phyloP scores from a whole-genome alignment of 495 filamentous ascomycete species.

The Neurospora intermedia region DNA sequence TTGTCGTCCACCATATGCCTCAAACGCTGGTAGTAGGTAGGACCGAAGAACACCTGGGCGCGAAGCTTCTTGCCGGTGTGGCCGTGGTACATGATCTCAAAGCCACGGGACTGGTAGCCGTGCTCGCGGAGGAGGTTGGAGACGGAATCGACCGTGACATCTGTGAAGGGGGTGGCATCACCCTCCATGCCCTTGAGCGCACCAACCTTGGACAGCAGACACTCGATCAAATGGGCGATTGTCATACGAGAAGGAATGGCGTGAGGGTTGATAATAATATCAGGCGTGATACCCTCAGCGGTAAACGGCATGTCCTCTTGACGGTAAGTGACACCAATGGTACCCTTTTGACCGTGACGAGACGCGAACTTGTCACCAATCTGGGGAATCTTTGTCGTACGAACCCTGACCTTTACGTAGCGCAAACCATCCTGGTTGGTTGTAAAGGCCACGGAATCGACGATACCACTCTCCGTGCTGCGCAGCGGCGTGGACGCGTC shows the following conservation, averaged over 20 bases:
- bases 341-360: conserved; percentile 97
- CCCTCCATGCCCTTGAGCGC: conserved; percentile 85
- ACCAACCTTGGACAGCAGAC: conserved; percentile 89
- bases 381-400: conserved; percentile 95
- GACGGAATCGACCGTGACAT: conserved; percentile 92
- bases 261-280: conserved; percentile 98
- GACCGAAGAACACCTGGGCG: conserved; percentile 91
- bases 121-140: conserved; percentile 79
- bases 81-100: conserved; percentile 98
- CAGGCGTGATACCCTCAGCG: conserved; percentile 77
- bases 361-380: conserved; percentile 99
- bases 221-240: conserved; percentile 99
- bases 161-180: conserved; percentile 96
- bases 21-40: conserved; percentile 97
- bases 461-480: conserved; percentile 91
- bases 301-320: conserved; percentile 99
- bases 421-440: conserved; percentile 83
- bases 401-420: conserved; percentile 93
- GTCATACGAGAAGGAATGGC: conserved; percentile 99
- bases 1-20: conserved; percentile 99
- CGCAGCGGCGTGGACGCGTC: conserved; percentile 91
- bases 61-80: conserved; percentile 89
- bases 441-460: conserved; percentile 85
- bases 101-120: conserved; percentile 93
- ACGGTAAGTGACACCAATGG: conserved; percentile 93